Conservation (phyloP, 306 rosid genomes). For the Fragaria vesca region DNA sequence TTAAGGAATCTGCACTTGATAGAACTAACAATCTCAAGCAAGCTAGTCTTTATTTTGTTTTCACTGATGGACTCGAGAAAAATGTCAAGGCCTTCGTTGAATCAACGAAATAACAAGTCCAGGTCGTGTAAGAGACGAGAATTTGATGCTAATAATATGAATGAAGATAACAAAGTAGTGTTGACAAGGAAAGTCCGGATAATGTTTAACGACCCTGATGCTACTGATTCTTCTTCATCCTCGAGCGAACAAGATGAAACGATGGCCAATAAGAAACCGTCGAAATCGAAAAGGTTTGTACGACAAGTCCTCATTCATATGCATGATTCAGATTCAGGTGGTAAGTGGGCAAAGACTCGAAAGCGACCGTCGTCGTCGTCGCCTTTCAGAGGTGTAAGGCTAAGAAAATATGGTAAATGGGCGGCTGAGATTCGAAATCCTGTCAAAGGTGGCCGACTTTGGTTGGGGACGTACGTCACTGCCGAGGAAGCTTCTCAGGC, state of each 20-base stretch:
- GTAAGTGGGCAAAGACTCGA: too few relatives aligned
- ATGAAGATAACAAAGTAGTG: not conserved
- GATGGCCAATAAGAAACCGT: not conserved
- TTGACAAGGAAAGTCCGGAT: not conserved
- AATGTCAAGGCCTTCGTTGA: not conserved
- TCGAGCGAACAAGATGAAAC: not conserved
- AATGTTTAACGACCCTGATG: not conserved
- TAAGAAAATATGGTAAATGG: not conserved
- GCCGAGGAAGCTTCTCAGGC: not conserved
- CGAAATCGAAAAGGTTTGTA: not conserved
- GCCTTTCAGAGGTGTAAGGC: not conserved
- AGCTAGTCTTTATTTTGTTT: too few relatives aligned
- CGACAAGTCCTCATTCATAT: not conserved
- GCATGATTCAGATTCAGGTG: not conserved
- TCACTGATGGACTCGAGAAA: too few relatives aligned
- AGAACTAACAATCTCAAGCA: too few relatives aligned
- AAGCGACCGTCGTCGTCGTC: not conserved
- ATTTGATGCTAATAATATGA: not conserved
- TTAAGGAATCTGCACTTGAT: not conserved
- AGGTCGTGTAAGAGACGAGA: not conserved
- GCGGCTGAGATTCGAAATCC: not conserved
- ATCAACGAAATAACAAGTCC: not conserved
- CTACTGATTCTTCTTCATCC: not conserved
- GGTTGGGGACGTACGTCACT: not conserved
- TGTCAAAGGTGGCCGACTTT: not conserved